Evolutionary conservation across 768 basidiomycete genomes (phyloP).

Genomic region (Kwoniella sp.): DNA sequence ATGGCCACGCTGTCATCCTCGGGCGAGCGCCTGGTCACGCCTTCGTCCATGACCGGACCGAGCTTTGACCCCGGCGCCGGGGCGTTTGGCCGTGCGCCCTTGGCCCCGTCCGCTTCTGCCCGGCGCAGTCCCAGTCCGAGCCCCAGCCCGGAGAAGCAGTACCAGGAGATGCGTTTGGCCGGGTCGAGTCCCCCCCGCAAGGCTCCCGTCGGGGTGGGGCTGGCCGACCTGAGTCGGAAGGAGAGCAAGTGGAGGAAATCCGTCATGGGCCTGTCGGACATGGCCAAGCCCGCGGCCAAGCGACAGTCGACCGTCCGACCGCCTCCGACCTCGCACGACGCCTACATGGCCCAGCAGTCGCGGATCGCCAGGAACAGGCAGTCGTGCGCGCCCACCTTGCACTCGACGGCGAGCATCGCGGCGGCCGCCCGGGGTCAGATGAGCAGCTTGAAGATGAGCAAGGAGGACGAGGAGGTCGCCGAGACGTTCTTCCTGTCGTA

Average conservation of each 20-base stretch:
- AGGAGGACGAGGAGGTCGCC: constrained; percentile 36
- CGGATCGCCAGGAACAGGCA: constrained; percentile 26
- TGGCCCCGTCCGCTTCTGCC: not conserved
- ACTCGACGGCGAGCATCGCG: constrained; percentile 26
- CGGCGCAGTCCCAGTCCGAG: constrained; percentile 2
- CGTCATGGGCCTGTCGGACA: constrained; percentile 31
- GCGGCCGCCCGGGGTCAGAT: constrained; percentile 10
- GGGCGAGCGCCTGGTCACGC: constrained; percentile 4
- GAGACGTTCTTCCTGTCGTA: constrained; percentile 46
- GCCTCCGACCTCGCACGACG: constrained; percentile 35
- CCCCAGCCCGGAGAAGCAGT: not conserved
- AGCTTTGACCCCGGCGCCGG: no score
- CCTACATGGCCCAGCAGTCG: constrained; percentile 30
- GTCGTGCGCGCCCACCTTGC: constrained; percentile 34
- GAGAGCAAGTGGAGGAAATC: constrained; percentile 28
- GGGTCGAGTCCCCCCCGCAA: constrained; percentile 20
- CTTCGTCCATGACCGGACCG: no score
- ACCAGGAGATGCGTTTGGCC: constrained; percentile 11
- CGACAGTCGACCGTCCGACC: constrained; percentile 10
- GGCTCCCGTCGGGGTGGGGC: constrained; percentile 8
- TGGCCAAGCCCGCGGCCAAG: constrained; percentile 15
- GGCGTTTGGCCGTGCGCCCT: no score
- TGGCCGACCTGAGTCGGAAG: constrained; percentile 15
- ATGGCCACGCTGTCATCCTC: not conserved
- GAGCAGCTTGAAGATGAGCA: constrained; percentile 11